Conservation (phyloP, 2,329 filamentous ascomycete species). For the Cordyceps javanica region DNA sequence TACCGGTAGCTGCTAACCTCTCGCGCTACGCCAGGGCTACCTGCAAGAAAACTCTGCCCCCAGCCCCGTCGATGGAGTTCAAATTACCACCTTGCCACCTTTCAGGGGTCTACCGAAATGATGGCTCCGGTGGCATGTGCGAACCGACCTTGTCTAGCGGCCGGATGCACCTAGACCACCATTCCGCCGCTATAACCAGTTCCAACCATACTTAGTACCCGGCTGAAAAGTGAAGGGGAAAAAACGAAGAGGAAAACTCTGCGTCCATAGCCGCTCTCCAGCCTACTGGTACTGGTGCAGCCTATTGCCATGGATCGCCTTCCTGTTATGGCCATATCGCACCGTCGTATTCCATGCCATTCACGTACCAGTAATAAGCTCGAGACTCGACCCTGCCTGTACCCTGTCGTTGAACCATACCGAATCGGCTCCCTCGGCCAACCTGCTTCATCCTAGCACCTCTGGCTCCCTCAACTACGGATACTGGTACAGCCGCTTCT, state of each 20-base stretch:
- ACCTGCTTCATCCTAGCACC: no score
- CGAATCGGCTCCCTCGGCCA: neutral
- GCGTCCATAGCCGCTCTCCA: neutral
- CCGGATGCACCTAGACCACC: neutral
- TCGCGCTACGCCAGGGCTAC: conserved; percentile 1
- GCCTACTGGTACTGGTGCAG: neutral
- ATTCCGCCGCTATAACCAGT: neutral
- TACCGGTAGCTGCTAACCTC: neutral
- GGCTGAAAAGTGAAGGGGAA: no score
- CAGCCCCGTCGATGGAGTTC: conserved; percentile 9
- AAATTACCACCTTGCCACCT: conserved; percentile 11
- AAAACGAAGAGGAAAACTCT: no score
- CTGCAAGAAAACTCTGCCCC: conserved; percentile 10
- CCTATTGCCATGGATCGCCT: neutral
- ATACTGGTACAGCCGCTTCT: neutral
- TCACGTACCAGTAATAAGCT: neutral
- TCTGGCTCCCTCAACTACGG: no score
- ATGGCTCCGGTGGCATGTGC: conserved; percentile 3
- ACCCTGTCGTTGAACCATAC: no score
- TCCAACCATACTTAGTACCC: neutral
- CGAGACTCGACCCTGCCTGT: conserved; percentile 5
- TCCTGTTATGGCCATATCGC: neutral
- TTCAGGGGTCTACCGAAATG: conserved; percentile 11
- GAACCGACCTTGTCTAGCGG: conserved; percentile 8
- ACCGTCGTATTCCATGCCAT: no score